These are phyloP conservation scores for Kodamaea plutei DNA, from an alignment of 1,139 yeast species.

Conservation along the genomic window DNA sequence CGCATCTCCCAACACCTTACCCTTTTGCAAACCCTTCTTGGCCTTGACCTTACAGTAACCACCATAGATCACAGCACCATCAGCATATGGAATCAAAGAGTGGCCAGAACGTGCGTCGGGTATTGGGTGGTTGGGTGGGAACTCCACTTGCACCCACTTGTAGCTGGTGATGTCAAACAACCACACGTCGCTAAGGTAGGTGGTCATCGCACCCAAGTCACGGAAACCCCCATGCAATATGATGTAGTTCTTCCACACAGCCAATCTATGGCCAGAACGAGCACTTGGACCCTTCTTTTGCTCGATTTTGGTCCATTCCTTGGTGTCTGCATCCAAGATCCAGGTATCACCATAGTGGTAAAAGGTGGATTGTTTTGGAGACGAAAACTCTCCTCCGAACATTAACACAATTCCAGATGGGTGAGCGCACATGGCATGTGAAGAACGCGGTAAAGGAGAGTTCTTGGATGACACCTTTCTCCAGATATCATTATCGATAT, in stretches of 20 bases:
- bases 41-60: slow-evolving; percentile 95
- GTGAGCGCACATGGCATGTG: slow-evolving; percentile 92
- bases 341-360: slow-evolving; percentile 97
- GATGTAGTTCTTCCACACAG: slow-evolving; percentile 87
- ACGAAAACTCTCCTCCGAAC: slow-evolving; percentile 96
- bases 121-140: slow-evolving; percentile 72
- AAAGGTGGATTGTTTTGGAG: slow-evolving; percentile 93
- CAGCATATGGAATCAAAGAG: slow-evolving; percentile 74
- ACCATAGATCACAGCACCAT: slow-evolving; percentile 86
- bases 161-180: slow-evolving; percentile 83
- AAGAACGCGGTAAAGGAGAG: slow-evolving; percentile 87
- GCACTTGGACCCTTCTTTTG: slow-evolving; percentile 74
- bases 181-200: slow-evolving; percentile 87
- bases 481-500: slow-evolving; percentile 81
- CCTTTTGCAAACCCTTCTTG: slow-evolving; percentile 82
- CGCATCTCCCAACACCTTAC: slow-evolving; percentile 83
- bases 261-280: slow-evolving; percentile 87
- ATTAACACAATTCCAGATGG: slow-evolving; percentile 81
- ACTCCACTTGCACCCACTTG: slow-evolving; percentile 88
- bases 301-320: slow-evolving; percentile 90
- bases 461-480: slow-evolving; percentile 74
- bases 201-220: slow-evolving; percentile 79
- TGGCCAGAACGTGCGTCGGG: slow-evolving; percentile 97
- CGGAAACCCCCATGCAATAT: slow-evolving; percentile 89
- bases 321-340: slow-evolving; percentile 77